A percentile compares a stretch with the other conserved stretches of the same genome.
Evolutionary conservation across 75 land plant genomes (phyloP).

Genomic region (Sequoia sempervirens): DNA sequence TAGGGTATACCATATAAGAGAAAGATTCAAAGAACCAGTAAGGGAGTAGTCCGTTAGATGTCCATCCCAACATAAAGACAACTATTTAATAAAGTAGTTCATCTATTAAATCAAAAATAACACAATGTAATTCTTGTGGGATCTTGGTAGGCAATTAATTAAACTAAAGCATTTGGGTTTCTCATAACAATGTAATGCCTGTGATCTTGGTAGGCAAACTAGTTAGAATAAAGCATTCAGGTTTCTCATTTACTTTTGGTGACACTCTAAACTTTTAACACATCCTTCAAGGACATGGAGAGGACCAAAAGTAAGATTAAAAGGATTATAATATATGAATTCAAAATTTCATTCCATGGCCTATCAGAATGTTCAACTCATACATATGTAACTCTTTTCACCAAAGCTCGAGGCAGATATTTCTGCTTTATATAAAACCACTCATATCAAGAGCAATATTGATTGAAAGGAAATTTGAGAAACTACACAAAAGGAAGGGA

Average conservation of each 20-base stretch:
- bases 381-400: background rate
- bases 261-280: background rate
- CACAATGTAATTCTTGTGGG: background rate
- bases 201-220: background rate
- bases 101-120: background rate
- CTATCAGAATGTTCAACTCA: background rate
- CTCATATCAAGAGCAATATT: background rate
- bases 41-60: background rate
- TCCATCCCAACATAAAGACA: background rate
- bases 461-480: background rate
- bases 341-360: background rate
- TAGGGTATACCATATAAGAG: background rate
- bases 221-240: background rate
- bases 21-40: background rate
- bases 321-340: background rate
- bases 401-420: background rate
- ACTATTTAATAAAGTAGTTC: background rate
- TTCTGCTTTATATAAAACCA: background rate
- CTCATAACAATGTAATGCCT: background rate
- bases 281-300: background rate
- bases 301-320: background rate
- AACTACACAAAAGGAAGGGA: background rate
- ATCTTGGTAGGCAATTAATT: background rate
- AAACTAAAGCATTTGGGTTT: background rate
- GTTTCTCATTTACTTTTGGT: background rate